Evolutionary conservation across 2,329 filamentous ascomycete species (phyloP).

Genomic region (Aspergillus uvarum): DNA sequence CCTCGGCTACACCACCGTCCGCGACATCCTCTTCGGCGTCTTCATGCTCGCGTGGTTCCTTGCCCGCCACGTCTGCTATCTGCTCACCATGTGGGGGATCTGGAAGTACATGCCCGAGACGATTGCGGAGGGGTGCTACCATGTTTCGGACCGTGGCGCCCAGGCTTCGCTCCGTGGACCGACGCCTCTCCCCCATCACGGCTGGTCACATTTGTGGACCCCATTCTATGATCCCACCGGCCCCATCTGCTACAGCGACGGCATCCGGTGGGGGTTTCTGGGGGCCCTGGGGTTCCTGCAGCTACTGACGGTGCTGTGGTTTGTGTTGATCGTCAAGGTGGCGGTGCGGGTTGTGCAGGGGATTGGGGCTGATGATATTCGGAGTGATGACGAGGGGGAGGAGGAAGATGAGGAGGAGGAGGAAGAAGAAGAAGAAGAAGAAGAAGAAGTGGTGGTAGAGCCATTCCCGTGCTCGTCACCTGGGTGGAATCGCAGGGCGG

Average conservation of each 20-base stretch:
- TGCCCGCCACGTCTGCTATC: constrained; percentile 62
- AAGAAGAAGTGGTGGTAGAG: too few relatives aligned
- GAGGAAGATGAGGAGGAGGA: background rate
- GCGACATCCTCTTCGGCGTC: constrained; percentile 73
- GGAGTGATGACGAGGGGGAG: constrained; percentile 61
- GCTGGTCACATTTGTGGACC: background rate
- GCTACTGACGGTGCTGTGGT: constrained; percentile 74
- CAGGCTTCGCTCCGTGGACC: background rate
- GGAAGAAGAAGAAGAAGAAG: background rate
- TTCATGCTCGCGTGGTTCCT: constrained; percentile 80
- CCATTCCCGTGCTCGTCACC: too few relatives aligned
- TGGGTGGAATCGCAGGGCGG: too few relatives aligned
- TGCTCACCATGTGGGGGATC: background rate
- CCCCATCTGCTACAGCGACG: constrained; percentile 69
- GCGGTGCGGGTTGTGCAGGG: constrained; percentile 73
- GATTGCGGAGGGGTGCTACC: constrained; percentile 1
- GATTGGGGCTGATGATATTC: constrained; percentile 70
- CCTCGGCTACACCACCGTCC: constrained; percentile 66
- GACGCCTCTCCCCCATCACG: background rate
- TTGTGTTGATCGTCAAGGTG: constrained; percentile 74
- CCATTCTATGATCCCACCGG: constrained; percentile 56
- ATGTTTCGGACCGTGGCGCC: background rate
- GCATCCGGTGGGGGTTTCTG: constrained; percentile 70
- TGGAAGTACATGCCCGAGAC: background rate
- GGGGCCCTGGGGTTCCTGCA: constrained; percentile 71